Evolutionary conservation across 768 basidiomycete genomes (phyloP).

Genomic region (Termitomyces sp.): DNA sequence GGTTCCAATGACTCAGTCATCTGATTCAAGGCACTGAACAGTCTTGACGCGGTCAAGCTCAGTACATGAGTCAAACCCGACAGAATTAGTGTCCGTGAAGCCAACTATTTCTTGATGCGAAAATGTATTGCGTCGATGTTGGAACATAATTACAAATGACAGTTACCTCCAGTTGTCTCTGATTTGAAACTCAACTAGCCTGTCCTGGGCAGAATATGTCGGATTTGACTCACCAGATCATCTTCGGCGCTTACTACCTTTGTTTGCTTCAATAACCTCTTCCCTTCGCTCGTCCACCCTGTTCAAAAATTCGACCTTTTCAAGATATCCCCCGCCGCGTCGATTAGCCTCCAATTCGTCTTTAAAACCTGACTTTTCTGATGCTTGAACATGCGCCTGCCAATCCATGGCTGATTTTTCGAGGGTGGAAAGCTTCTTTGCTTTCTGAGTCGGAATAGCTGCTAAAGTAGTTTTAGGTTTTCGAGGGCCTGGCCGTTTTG

Average conservation of each 20-base stretch:
- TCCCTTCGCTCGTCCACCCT: constrained; percentile 72
- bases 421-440: constrained; percentile 76
- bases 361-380: constrained; percentile 36
- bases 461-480: constrained; percentile 57
- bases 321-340: constrained; percentile 74
- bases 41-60: too few relatives aligned
- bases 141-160: not conserved
- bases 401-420: constrained; percentile 89
- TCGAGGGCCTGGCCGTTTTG: constrained; percentile 56
- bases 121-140: not conserved
- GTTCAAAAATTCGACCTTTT: constrained; percentile 78
- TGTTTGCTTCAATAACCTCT: constrained; percentile 51
- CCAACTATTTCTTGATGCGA: not conserved
- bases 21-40: too few relatives aligned
- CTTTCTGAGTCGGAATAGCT: constrained; percentile 48
- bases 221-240: not conserved
- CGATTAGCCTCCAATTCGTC: constrained; percentile 75
- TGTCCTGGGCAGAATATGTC: not conserved
- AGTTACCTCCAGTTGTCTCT: not conserved
- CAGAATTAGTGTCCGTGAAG: not conserved
- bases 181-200: not conserved
- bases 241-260: constrained; percentile 48
- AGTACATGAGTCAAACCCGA: too few relatives aligned
- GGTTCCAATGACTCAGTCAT: too few relatives aligned
- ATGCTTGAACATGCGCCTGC: constrained; percentile 54